Conservation (phyloP, 2,329 filamentous ascomycete species). For the Sarocladiaceae sp. region DNA sequence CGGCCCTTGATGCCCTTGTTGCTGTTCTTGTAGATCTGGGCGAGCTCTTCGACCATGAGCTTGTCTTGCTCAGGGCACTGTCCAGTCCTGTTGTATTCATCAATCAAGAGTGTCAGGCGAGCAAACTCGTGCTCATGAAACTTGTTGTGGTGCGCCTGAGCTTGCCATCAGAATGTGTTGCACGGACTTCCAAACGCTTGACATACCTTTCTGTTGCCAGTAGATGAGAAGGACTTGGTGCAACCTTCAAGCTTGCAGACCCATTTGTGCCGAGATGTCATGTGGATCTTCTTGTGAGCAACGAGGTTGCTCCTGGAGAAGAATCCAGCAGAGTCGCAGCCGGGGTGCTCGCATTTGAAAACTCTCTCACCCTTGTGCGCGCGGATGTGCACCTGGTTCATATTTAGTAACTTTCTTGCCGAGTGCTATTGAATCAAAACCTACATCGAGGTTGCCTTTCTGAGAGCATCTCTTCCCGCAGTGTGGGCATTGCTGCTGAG, state of each 20-base stretch:
- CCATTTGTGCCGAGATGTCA: constrained; percentile 64
- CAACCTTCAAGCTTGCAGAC: constrained; percentile 77
- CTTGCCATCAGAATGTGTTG: too few species aligned
- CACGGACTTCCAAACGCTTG: background rate
- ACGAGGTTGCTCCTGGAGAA: constrained; percentile 81
- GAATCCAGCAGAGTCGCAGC: constrained; percentile 70
- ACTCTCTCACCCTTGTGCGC: constrained; percentile 84
- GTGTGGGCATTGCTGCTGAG: background rate
- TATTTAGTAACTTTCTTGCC: background rate
- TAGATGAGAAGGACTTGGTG: constrained; percentile 80
- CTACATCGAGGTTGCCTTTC: constrained; percentile 80
- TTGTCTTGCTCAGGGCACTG: constrained; percentile 55
- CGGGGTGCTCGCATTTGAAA: constrained; percentile 58
- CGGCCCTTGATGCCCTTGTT: constrained; percentile 98
- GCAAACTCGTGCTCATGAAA: constrained; percentile 65
- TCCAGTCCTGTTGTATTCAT: constrained; percentile 41
- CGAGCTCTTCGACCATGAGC: constrained; percentile 79
- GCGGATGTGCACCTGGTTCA: constrained; percentile 69
- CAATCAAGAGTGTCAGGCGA: constrained; percentile 67
- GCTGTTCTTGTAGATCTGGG: constrained; percentile 87
- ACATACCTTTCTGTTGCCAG: constrained; percentile 82
- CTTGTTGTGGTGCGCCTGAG: constrained; percentile 83
- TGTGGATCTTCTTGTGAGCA: constrained; percentile 76
- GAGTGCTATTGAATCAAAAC: constrained; percentile 14
- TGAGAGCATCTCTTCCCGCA: constrained; percentile 84